Base-by-base conservation (phyloP, 1,284 basidiomycete species). In the Mycosarcoma maydis region DNA sequence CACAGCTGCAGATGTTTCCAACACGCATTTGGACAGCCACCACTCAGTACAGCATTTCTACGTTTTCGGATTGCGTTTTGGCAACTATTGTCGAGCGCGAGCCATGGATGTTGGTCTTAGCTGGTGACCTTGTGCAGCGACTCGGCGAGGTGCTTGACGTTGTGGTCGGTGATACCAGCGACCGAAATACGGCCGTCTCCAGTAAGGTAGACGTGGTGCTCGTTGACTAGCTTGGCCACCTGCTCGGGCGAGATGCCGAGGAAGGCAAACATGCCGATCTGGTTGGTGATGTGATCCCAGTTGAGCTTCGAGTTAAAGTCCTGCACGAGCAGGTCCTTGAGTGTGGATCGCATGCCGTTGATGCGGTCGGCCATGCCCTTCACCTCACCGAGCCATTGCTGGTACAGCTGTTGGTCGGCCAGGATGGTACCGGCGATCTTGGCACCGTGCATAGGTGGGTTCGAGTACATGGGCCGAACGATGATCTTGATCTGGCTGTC, bases 401-500 rank as follows among this genome's bases (percentile, higher is more conserved):
- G 60, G 77, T 83, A 82, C 17, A 84, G 82, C 51, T 72, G 55
- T 13, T 72, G 58, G 74, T 84, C 83, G 40, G 76, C 78, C 11
- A 84, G 73, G 66, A 84, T 84, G 20, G 80, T 79, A 27, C 82
- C 80, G 11, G 83, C 84, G 50, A 84, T 84, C 55, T 83, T 78
- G 20, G 84, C 84, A 29, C 84, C 84, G 75, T 98, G 93, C 41
- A 94, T 84, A 17, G 96, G 95, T 50, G 95, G 96, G 87, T 97
- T 98, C 57, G 95, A 98, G 87, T 98, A 98, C 87, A 98, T 89
- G 34, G 95, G 96, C 29, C 96, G 91, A 72, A 99, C 90, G 75
- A 97, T 86, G 77, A 98, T 96, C 87, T 97, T 97, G 64, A 81
- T 53, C 73, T 80, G 80, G 57, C 72, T 75, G 66, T 80, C 79